Conservation (phyloP, 2,329 filamentous ascomycete genomes). For the Talaromyces sp. region DNA sequence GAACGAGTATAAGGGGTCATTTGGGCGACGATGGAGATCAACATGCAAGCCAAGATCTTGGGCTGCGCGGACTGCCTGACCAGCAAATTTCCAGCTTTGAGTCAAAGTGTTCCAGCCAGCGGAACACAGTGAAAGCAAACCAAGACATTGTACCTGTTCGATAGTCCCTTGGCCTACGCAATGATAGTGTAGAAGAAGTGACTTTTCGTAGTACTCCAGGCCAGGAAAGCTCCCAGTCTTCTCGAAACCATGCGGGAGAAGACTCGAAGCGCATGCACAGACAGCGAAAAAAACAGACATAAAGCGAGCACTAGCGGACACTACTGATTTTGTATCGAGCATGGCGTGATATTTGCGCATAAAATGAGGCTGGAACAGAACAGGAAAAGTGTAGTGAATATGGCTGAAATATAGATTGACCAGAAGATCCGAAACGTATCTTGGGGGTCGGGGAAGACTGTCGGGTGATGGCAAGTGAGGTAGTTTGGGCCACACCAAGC, state of each 20-base stretch:
- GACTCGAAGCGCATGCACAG: neutral
- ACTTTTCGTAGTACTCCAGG: neutral
- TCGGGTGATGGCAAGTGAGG: neutral
- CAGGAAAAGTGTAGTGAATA: neutral
- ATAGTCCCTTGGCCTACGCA: neutral
- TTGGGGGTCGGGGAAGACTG: neutral
- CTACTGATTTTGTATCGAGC: neutral
- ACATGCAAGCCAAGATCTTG: neutral
- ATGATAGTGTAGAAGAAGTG: neutral
- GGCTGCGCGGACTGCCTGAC: neutral
- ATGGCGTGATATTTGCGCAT: neutral
- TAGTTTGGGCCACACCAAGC: neutral
- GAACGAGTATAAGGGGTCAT: neutral
- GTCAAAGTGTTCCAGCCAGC: neutral
- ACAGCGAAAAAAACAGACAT: neutral
- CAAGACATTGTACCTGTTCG: neutral
- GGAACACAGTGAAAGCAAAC: neutral
- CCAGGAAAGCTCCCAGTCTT: neutral
- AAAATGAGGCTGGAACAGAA: neutral
- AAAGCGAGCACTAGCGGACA: neutral
- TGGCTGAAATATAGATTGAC: neutral
- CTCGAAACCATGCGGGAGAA: neutral
- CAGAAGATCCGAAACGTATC: neutral
- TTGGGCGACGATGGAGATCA: neutral
- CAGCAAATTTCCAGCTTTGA: neutral